Conservation (phyloP, 306 rosid genomes). For the Luffa aegyptiaca region DNA sequence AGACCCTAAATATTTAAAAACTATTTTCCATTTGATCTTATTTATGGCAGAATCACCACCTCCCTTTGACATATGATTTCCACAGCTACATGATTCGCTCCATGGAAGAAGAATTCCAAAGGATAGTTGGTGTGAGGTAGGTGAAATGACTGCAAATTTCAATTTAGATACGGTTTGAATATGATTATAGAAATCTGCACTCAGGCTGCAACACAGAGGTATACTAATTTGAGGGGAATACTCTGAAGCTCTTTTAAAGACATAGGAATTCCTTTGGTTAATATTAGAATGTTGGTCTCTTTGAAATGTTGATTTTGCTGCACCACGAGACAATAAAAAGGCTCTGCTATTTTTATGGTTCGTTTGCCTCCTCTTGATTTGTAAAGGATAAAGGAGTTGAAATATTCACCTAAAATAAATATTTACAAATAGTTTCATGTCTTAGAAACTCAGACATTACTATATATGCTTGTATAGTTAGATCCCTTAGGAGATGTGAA, state of each 20-base stretch:
- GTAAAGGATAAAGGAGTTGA: not conserved
- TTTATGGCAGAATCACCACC: slow-evolving; percentile 80
- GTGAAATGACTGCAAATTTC: not conserved
- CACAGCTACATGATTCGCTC: slow-evolving; percentile 97
- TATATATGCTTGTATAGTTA: not conserved
- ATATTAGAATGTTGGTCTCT: not conserved
- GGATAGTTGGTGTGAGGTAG: slow-evolving; percentile 91
- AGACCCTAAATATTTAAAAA: not conserved
- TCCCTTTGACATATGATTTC: slow-evolving; percentile 62
- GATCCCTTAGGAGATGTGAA: not conserved
- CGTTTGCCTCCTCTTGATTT: not conserved
- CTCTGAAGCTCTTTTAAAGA: not conserved
- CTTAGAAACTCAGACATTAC: not conserved
- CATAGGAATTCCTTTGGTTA: not conserved
- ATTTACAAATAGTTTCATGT: not conserved
- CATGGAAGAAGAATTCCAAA: slow-evolving; percentile 98
- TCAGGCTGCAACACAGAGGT: not conserved
- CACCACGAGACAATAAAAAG: not conserved
- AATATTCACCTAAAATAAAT: not conserved
- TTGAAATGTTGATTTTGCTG: not conserved
- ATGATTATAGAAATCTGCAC: not conserved
- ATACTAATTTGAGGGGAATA: not conserved
- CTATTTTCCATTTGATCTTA: slow-evolving; percentile 1
- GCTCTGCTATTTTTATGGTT: not conserved
- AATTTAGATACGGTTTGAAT: not conserved